Conservation (phyloP, 2,329 filamentous ascomycete genomes). For the Aspergillus hiratsukae region DNA sequence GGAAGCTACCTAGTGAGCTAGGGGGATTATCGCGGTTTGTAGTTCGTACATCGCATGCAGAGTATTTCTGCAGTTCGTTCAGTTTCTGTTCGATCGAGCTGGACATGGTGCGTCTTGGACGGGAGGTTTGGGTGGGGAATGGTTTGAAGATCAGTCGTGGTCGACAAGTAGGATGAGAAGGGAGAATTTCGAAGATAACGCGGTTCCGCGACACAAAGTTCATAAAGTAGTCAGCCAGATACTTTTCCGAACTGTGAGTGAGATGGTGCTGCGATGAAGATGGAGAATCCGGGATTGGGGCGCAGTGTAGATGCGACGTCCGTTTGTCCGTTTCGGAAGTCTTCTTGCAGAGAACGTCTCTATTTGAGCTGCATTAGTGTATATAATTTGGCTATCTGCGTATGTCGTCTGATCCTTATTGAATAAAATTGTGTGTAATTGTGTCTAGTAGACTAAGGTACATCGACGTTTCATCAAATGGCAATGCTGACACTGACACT, state of each 20-base stretch:
- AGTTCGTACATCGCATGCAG: slow-evolving; percentile 40
- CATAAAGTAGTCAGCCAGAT: neutral
- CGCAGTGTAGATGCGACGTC: neutral
- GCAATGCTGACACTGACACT: neutral
- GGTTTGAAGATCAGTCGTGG: neutral
- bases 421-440: neutral
- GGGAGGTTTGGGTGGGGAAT: slow-evolving; percentile 1
- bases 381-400: neutral
- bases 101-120: slow-evolving; percentile 23
- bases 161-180: neutral
- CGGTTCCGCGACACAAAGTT: neutral
- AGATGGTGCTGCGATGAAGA: neutral
- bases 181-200: slow-evolving; percentile 1
- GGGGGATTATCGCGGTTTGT: neutral
- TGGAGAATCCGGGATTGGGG: neutral
- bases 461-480: neutral
- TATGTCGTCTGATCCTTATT: neutral
- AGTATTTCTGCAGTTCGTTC: slow-evolving; percentile 30
- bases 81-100: slow-evolving; percentile 33
- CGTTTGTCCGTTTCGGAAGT: neutral
- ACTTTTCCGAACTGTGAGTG: neutral
- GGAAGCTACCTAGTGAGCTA: neutral
- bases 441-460: neutral
- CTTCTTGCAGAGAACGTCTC: neutral
- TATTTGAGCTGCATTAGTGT: neutral